A percentile compares a stretch with the other conserved stretches of the same genome.
These are phyloP conservation scores for Saccharomycopsis schoenii DNA, from an alignment of 805 yeast species.

Conservation along the genomic window DNA sequence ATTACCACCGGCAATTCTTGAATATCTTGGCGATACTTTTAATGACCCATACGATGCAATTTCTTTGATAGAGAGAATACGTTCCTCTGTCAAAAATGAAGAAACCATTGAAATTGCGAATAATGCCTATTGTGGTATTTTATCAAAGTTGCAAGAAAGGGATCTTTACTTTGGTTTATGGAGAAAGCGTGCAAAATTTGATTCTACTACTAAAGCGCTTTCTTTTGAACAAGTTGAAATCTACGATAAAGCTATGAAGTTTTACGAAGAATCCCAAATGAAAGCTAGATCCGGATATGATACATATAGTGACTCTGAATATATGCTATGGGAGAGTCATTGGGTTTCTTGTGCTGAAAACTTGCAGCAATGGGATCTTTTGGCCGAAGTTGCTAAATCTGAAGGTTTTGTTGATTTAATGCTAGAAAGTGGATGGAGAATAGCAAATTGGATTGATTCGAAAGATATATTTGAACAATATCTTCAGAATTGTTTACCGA, in stretches of 20 bases:
- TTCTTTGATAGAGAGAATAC: conserved; percentile 65
- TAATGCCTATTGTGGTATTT: conserved; percentile 85
- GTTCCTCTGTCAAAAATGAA: conserved; percentile 22
- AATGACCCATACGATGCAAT: conserved; percentile 89
- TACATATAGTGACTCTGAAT: conserved; percentile 92
- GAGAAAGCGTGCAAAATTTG: conserved; percentile 91
- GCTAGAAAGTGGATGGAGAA: conserved; percentile 98
- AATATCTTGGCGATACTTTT: conserved; percentile 77
- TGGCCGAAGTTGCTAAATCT: conserved; percentile 93
- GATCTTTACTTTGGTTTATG: conserved; percentile 97
- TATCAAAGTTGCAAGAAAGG: conserved; percentile 80
- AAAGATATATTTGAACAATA: conserved; percentile 89
- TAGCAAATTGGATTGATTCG: conserved; percentile 96
- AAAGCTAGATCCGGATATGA: conserved; percentile 92
- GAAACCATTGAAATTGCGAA: conserved; percentile 59
- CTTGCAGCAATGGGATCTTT: conserved; percentile 94
- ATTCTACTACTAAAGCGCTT: conserved; percentile 84
- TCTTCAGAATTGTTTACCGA: conserved; percentile 93
- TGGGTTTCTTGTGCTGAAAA: conserved; percentile 98
- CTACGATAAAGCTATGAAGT: conserved; percentile 88
- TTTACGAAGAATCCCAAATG: conserved; percentile 93
- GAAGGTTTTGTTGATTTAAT: conserved; percentile 93
- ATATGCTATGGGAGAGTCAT: conserved; percentile 95
- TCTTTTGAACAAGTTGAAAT: conserved; percentile 91
- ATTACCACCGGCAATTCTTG: conserved; percentile 88